phyloP scores from a whole-genome alignment of 441 rosid species.

The Mallotus repandus region DNA sequence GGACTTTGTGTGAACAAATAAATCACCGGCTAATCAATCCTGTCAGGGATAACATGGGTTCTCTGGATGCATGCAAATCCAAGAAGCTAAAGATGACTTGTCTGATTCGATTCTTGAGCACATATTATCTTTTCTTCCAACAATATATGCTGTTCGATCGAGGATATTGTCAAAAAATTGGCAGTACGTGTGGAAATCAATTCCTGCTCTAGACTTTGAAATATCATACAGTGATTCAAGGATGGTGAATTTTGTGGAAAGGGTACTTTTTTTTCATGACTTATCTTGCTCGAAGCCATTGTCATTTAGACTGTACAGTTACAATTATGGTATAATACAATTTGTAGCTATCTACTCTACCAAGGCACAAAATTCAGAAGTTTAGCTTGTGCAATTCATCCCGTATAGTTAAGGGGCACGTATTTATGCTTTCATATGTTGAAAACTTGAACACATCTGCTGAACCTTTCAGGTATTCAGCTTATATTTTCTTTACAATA shows the following conservation, averaged over 20 bases:
- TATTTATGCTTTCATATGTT: no score
- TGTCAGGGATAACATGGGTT: no score
- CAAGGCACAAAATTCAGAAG: neutral
- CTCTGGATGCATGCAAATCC: no score
- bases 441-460: no score
- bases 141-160: neutral
- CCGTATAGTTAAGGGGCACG: no score
- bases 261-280: neutral
- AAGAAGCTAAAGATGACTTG: neutral
- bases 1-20: no score
- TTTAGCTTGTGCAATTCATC: no score
- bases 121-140: neutral
- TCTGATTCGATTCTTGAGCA: neutral
- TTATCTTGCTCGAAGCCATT: neutral
- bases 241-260: conserved; percentile 6
- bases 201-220: neutral
- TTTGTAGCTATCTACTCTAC: neutral
- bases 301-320: neutral
- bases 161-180: neutral
- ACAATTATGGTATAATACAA: neutral
- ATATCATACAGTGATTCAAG: no score
- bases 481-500: no score
- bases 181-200: neutral
- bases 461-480: no score
- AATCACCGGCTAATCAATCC: no score